Conservation (phyloP, 1,139 yeast genomes). For the Protomyces macrosporus region DNA sequence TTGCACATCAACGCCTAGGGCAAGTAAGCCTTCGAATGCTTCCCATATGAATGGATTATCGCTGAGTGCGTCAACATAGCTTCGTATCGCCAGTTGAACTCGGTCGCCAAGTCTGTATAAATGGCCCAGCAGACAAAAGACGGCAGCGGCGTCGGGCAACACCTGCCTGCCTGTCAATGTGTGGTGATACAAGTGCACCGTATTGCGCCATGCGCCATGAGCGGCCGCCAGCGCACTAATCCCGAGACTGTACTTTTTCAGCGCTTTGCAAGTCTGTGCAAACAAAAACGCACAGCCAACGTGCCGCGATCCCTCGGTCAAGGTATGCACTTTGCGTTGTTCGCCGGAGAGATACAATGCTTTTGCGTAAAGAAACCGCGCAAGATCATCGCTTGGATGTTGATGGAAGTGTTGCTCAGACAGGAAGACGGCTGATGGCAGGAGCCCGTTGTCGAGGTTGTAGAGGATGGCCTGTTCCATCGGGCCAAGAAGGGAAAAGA, state of each 20-base stretch:
- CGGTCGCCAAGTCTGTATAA: constrained; percentile 53
- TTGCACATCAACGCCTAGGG: constrained; percentile 59
- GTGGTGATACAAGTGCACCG: constrained; percentile 25
- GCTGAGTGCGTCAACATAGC: constrained; percentile 63
- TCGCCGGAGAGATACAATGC: constrained; percentile 54
- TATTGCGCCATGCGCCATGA: constrained; percentile 1
- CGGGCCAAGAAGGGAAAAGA: background rate
- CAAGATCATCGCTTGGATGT: constrained; percentile 48
- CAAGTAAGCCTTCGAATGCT: constrained; percentile 71
- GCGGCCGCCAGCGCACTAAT: constrained; percentile 43
- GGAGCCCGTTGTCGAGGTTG: constrained; percentile 64
- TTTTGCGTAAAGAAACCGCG: constrained; percentile 59
- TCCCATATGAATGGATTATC: constrained; percentile 80
- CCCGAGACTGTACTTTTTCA: constrained; percentile 59
- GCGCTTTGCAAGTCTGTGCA: constrained; percentile 58
- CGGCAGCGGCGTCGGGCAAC: constrained; percentile 60
- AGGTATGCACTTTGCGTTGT: constrained; percentile 56
- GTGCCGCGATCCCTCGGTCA: constrained; percentile 48
- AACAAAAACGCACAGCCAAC: constrained; percentile 67
- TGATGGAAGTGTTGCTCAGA: constrained; percentile 66
- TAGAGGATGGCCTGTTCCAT: constrained; percentile 35
- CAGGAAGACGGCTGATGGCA: constrained; percentile 71
- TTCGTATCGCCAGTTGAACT: constrained; percentile 57
- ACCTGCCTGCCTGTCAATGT: constrained; percentile 36
- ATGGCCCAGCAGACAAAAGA: constrained; percentile 66